Evolutionary conservation across 169 alveolate species (phyloP).

Genomic region (Plasmodium sp.): DNA sequence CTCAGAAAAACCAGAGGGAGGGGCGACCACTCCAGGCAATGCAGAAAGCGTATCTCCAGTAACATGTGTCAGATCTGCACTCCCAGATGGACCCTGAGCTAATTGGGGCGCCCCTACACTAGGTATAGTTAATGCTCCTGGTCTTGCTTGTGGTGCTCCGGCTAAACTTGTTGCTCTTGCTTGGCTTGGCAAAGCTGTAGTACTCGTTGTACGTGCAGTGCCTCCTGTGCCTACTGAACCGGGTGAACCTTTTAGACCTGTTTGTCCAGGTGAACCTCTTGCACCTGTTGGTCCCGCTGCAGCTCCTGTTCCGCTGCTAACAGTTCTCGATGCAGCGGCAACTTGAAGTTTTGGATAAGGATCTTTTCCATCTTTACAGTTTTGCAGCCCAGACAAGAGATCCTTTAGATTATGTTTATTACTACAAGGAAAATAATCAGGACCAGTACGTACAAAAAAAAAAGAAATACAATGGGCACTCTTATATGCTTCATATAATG

Average conservation of each 20-base stretch:
- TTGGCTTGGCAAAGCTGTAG: background rate
- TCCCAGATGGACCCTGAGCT: background rate
- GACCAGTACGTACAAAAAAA: background rate
- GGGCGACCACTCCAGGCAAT: background rate
- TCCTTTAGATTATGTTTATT: background rate
- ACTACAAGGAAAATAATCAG: background rate
- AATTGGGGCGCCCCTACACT: background rate
- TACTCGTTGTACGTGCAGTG: background rate
- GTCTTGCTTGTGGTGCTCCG: background rate
- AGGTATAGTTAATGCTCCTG: background rate
- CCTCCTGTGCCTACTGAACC: background rate
- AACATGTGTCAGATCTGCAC: background rate
- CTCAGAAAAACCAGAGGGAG: background rate
- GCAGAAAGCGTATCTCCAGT: background rate
- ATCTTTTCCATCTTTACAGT: background rate
- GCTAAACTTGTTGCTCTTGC: background rate
- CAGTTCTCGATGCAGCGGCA: background rate
- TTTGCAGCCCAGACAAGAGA: background rate
- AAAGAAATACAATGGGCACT: background rate
- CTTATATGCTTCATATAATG: background rate
- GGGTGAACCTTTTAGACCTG: background rate
- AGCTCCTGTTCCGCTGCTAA: too few species aligned
- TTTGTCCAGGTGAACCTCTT: too few species aligned
- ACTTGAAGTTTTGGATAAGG: background rate
- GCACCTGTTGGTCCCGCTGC: too few species aligned